Percentiles rank a stretch among this genome's conserved stretches.
phyloP scores from a whole-genome alignment of 75 land plant genomes.

The Cryptomeria japonica region DNA sequence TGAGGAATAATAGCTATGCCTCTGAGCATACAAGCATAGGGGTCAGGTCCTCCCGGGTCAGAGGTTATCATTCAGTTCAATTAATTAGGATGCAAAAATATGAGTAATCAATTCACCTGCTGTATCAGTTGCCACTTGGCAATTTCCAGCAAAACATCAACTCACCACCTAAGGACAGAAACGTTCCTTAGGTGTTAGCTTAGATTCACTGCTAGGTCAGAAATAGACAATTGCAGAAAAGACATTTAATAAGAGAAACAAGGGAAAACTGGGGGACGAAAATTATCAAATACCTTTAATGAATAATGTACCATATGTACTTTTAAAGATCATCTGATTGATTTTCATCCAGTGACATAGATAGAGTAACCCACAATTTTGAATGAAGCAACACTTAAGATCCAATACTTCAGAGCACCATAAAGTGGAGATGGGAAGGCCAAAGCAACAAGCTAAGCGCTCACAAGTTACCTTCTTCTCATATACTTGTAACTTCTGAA shows the following conservation, averaged over 20 bases:
- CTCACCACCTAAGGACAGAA: neutral
- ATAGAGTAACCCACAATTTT: neutral
- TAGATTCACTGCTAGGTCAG: neutral
- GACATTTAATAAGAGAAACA: neutral
- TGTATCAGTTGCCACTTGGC: neutral
- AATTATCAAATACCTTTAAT: neutral
- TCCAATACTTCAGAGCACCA: neutral
- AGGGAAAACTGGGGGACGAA: neutral
- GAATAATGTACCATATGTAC: neutral
- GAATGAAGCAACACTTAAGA: neutral
- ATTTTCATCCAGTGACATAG: neutral
- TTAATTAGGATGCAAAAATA: neutral
- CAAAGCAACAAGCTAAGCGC: neutral
- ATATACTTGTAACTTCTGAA: slow-evolving; percentile 7
- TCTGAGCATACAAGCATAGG: neutral
- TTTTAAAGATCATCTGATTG: neutral
- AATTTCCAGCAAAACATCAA: neutral
- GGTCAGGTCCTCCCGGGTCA: neutral
- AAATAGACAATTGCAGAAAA: neutral
- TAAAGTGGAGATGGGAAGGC: neutral
- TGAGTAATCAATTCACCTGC: neutral
- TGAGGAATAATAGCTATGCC: neutral
- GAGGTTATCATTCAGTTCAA: neutral
- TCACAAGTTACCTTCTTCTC: slow-evolving; percentile 3
- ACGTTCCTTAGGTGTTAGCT: neutral